Conservation (phyloP, 2,329 filamentous ascomycete species). For the Talaromyces amestolkiae region DNA sequence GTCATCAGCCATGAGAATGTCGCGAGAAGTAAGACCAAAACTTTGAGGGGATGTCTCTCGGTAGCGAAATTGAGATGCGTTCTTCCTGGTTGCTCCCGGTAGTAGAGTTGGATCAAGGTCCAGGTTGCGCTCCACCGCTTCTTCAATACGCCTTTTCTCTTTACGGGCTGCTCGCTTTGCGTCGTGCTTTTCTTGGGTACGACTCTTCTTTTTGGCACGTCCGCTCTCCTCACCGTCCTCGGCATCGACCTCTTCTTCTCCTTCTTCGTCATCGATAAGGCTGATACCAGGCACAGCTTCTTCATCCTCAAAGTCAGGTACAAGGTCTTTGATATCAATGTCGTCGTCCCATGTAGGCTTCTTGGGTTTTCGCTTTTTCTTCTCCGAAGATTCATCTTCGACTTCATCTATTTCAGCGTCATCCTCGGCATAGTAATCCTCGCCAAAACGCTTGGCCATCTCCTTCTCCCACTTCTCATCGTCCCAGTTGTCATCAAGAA, state of each 20-base stretch:
- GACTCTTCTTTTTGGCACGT: slow-evolving; percentile 50
- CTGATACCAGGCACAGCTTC: slow-evolving; percentile 54
- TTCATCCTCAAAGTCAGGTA: slow-evolving; percentile 80
- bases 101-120: slow-evolving; percentile 67
- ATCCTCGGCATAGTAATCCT: slow-evolving; percentile 78
- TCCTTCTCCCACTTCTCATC: slow-evolving; percentile 85
- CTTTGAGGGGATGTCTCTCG: slow-evolving; percentile 87
- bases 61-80: slow-evolving; percentile 71
- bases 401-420: slow-evolving; percentile 55
- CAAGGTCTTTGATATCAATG: slow-evolving; percentile 90
- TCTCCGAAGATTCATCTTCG: slow-evolving; percentile 31
- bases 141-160: slow-evolving; percentile 79
- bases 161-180: slow-evolving; percentile 71
- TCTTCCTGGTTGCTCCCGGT: slow-evolving; percentile 53
- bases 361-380: slow-evolving; percentile 65
- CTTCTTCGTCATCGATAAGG: slow-evolving; percentile 54
- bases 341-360: slow-evolving; percentile 96
- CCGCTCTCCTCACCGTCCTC: slow-evolving; percentile 40
- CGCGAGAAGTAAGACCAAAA: slow-evolving; percentile 83
- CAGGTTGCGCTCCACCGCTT: slow-evolving; percentile 77
- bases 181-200: slow-evolving; percentile 52
- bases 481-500: slow-evolving; percentile 86
- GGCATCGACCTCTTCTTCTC: slow-evolving; percentile 44
- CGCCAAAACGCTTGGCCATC: slow-evolving; percentile 84
- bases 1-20: slow-evolving; percentile 90